Evolutionary conservation across 2,329 filamentous ascomycete genomes (phyloP).

Genomic region (Calonectria ilicicola): DNA sequence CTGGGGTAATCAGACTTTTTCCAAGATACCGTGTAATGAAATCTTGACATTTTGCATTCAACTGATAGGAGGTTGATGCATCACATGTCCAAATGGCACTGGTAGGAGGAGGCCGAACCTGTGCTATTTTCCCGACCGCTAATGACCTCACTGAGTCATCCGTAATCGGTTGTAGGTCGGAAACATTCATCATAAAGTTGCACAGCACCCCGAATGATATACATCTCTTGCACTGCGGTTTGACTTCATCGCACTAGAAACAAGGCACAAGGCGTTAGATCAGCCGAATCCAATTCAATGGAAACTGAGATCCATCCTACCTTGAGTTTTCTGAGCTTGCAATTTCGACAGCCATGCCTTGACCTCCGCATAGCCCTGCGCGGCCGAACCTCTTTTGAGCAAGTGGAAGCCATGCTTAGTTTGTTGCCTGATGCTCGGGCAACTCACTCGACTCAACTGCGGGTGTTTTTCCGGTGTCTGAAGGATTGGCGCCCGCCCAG

Average conservation of each 20-base stretch:
- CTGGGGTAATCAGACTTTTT: conserved; percentile 50
- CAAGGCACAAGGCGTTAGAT: not conserved
- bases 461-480: not conserved
- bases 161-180: conserved; percentile 52
- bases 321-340: conserved; percentile 63
- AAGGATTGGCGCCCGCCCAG: not conserved
- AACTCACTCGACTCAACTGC: not conserved
- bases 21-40: conserved; percentile 55
- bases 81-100: conserved; percentile 51
- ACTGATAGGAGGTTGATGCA: conserved; percentile 46
- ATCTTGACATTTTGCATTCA: conserved; percentile 54
- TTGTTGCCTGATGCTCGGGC: not conserved
- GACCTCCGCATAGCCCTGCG: conserved; percentile 47
- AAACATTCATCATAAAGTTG: conserved; percentile 51
- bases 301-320: conserved; percentile 40
- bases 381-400: not conserved
- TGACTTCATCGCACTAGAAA: conserved; percentile 59
- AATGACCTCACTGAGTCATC: conserved; percentile 37
- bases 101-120: conserved; percentile 38
- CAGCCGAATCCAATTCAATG: not conserved
- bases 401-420: conserved; percentile 12
- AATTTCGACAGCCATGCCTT: conserved; percentile 62
- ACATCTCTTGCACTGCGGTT: conserved; percentile 57
- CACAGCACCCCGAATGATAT: conserved; percentile 57
- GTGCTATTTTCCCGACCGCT: conserved; percentile 25